Evolutionary conservation across 108 stramenopile genomes (phyloP).

Genomic region (Phaeodactylum tricornutum): DNA sequence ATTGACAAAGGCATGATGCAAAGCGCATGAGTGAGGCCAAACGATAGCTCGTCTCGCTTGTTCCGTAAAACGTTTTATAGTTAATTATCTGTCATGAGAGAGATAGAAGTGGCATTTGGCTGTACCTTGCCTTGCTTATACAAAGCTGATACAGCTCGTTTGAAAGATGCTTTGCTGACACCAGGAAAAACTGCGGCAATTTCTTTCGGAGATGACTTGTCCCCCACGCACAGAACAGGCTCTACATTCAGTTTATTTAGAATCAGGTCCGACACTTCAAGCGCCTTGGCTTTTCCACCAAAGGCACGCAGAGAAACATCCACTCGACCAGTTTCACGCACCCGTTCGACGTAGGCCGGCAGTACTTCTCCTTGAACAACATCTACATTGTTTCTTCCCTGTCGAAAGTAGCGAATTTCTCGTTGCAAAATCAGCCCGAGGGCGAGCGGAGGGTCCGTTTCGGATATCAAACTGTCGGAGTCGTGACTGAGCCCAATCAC

Average conservation of each 20-base stretch:
- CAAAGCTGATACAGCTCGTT: slow-evolving; percentile 6
- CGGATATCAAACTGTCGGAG: slow-evolving; percentile 38
- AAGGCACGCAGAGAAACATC: slow-evolving; percentile 49
- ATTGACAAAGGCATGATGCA: not conserved
- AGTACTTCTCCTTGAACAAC: slow-evolving; percentile 66
- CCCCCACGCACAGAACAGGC: slow-evolving; percentile 44
- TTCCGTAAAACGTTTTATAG: too few species aligned
- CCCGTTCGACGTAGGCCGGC: slow-evolving; percentile 60
- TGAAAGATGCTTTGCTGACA: slow-evolving; percentile 28
- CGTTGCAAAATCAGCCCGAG: slow-evolving; percentile 58
- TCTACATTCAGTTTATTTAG: slow-evolving; percentile 33
- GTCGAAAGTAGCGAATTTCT: slow-evolving; percentile 70
- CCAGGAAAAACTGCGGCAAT: slow-evolving; percentile 65
- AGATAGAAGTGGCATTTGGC: not conserved
- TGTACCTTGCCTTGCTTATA: slow-evolving; percentile 12
- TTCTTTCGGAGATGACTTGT: slow-evolving; percentile 67
- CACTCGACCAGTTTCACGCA: slow-evolving; percentile 51
- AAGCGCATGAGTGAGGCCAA: too few species aligned
- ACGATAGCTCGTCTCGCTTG: too few species aligned
- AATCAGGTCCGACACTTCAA: slow-evolving; percentile 37
- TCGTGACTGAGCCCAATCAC: slow-evolving; percentile 54
- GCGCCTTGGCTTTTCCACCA: slow-evolving; percentile 66
- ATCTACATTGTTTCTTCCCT: slow-evolving; percentile 51
- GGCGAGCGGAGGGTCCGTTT: slow-evolving; percentile 44
- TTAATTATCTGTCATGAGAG: too few species aligned